Conservation (phyloP, 192 early-diverging fungal species). For the Helicostylum pulchrum region DNA sequence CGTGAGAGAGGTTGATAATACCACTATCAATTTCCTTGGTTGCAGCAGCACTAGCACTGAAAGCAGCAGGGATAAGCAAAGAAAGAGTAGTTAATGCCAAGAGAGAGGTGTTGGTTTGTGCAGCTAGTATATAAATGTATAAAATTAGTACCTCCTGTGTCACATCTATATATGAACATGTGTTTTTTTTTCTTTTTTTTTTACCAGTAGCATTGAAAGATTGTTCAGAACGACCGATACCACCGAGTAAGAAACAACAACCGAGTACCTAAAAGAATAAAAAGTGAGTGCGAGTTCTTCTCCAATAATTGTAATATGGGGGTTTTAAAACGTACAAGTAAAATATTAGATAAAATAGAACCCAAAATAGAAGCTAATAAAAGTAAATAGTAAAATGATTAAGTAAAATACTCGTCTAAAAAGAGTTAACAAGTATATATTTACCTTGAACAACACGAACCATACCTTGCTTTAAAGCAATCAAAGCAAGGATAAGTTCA, state of each 20-base stretch:
- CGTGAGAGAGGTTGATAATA: constrained; percentile 60
- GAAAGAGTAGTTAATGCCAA: constrained; percentile 62
- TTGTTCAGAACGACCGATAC: constrained; percentile 62
- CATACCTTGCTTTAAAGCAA: constrained; percentile 59
- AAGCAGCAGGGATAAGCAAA: constrained; percentile 71
- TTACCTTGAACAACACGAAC: constrained; percentile 62
- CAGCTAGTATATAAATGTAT: constrained; percentile 35
- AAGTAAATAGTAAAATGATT: not conserved
- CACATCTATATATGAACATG: not conserved
- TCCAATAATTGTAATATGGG: too few species aligned
- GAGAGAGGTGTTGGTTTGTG: constrained; percentile 67
- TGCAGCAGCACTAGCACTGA: constrained; percentile 48
- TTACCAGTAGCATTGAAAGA: constrained; percentile 58
- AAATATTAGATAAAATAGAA: constrained; percentile 87
- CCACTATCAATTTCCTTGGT: constrained; percentile 29
- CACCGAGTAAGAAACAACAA: constrained; percentile 83
- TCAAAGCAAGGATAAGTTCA: constrained; percentile 76
- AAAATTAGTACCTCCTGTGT: not conserved
- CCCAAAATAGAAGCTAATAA: constrained; percentile 78
- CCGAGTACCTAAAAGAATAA: constrained; percentile 55
- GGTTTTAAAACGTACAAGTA: constrained; percentile 57
- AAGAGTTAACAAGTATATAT: not conserved
- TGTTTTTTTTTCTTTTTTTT: too few species aligned
- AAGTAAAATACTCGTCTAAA: not conserved
- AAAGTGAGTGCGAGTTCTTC: not conserved